Base-by-base conservation (phyloP, 805 yeast genomes). In the Ogataea sp. region DNA sequence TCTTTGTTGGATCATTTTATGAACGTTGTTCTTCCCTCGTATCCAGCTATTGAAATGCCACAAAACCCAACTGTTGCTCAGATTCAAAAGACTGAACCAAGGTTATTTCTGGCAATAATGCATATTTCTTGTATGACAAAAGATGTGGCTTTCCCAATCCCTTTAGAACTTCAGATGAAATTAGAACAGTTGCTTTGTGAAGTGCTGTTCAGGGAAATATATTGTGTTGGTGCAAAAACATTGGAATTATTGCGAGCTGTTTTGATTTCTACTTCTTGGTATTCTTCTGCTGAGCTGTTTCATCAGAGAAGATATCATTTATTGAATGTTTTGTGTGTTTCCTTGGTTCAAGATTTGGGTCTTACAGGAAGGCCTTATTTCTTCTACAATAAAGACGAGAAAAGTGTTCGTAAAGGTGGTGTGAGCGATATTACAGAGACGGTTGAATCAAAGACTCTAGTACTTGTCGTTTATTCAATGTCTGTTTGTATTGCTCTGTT, bases 221-320 rank as follows among this genome's bases (percentile, higher is more conserved):
- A 87, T 59, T 68, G 81, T 8, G 65, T 73, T 20, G 95, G 96
- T 16, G 69, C 75, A 40, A 88, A 85, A 60, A 70, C 79, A 6
- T 59, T 78, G 15, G 89, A 85, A 54, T 58, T 85, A 28, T 62
- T 87, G 30, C 79, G 80, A 54, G 63, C 80, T 16, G 61, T 83
- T 37, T 53, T 83, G 16, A 51, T 84, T 6, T 63, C 83, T 38
- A 71, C 83, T 20, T 58, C 80, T 23, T 88, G 95, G 95, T 87
- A 86, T 54, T 84, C 83, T 47, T 74, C 85, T 4, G 84, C 95
- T 0, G 96, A 86, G 57, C 65, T 84, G 48, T 83, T 84, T 47
- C 83, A 79, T 46, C 83, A 83, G 49, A 75, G 94, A 41, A 73
- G 94, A 36, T 79, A 80, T 46, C 93, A 84, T 53, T 64, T 86